These are phyloP conservation scores for Elsinoe batatas DNA, from an alignment of 2,329 filamentous ascomycete species.

Conservation along the genomic window DNA sequence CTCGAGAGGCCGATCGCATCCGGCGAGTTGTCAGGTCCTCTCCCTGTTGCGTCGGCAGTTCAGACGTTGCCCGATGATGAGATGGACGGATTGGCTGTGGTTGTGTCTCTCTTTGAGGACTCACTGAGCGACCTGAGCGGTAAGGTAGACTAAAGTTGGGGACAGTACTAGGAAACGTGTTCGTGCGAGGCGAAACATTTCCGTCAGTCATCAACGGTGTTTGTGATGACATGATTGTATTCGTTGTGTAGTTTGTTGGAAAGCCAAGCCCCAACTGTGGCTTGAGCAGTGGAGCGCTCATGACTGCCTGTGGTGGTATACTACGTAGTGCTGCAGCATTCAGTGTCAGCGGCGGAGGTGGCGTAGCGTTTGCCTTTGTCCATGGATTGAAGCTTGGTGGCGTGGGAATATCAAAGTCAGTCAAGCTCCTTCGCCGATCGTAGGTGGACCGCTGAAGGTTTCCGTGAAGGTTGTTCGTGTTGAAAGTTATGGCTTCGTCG, in stretches of 20 bases:
- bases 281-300: neutral
- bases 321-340: neutral
- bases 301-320: conserved; percentile 1
- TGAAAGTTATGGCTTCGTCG: conserved; percentile 19
- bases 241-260: neutral
- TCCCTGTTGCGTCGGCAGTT: neutral
- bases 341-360: neutral
- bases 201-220: neutral
- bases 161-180: neutral
- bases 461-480: conserved; percentile 16
- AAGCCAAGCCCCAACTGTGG: neutral
- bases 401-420: neutral
- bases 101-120: neutral
- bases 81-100: neutral
- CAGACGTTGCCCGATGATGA: neutral
- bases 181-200: neutral
- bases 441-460: conserved; percentile 11
- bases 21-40: neutral
- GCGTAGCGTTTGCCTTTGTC: neutral
- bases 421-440: neutral
- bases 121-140: neutral
- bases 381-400: conserved; percentile 9
- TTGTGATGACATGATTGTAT: neutral
- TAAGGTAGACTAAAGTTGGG: conserved; percentile 8
- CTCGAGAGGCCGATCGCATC: neutral